Evolutionary conservation across 257 asterid genomes (phyloP).

Genomic region (Solanum chiquidenum): DNA sequence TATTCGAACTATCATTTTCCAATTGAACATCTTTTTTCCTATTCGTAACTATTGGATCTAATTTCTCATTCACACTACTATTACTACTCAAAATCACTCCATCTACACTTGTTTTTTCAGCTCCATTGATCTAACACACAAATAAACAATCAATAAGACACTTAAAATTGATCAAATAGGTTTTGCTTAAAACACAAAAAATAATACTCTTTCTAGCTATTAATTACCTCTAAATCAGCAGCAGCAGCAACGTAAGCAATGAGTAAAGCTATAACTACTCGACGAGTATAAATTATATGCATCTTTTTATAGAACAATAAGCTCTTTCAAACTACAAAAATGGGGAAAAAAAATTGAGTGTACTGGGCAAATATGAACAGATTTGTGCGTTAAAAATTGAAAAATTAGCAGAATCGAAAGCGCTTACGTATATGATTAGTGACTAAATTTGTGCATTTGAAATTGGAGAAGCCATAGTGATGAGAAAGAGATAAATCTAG

Average conservation of each 20-base stretch:
- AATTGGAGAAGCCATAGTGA: background rate
- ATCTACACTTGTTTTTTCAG: conserved; percentile 11
- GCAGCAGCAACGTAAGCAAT: conserved; percentile 2
- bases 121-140: background rate
- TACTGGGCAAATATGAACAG: background rate
- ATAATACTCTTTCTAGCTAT: background rate
- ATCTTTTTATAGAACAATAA: conserved; percentile 8
- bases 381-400: background rate
- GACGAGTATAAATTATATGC: conserved; percentile 21
- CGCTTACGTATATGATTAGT: background rate
- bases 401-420: background rate
- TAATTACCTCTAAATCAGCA: conserved; percentile 53
- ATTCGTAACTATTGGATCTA: conserved; percentile 14
- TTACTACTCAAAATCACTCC: conserved; percentile 5
- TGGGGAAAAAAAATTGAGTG: too few relatives aligned
- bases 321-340: background rate
- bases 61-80: conserved; percentile 14
- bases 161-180: background rate
- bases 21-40: conserved; percentile 1
- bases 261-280: conserved; percentile 26
- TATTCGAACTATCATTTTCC: conserved; percentile 8
- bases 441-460: background rate
- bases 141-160: background rate
- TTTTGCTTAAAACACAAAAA: background rate
- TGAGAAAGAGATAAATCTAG: background rate